phyloP scores from a whole-genome alignment of 345 rosid species.

The Populus davidiana region DNA sequence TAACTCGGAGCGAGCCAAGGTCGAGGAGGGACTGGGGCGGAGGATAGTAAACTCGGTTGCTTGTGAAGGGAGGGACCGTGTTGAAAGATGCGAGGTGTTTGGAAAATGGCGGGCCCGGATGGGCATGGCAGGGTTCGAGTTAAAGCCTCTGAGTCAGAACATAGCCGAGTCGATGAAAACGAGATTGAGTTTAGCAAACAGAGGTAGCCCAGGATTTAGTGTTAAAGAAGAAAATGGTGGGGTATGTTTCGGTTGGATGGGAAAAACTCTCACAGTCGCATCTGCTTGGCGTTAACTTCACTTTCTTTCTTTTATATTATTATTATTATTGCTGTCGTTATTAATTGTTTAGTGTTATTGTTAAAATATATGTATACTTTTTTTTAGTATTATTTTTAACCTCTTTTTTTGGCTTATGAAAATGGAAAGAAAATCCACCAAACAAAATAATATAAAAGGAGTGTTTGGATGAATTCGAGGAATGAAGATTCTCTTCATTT shows the following conservation, averaged over 20 bases:
- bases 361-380: not conserved
- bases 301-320: conserved; percentile 7
- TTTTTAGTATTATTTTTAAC: not conserved
- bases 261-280: conserved; percentile 84
- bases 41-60: conserved; percentile 72
- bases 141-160: conserved; percentile 45
- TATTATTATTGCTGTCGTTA: conserved; percentile 20
- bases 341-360: conserved; percentile 25
- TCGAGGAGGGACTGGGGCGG: conserved; percentile 67
- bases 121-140: conserved; percentile 90
- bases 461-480: conserved; percentile 41
- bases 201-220: conserved; percentile 65
- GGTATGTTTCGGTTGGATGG: conserved; percentile 83
- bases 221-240: conserved; percentile 79
- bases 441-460: conserved; percentile 31
- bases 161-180: conserved; percentile 59
- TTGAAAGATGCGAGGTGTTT: conserved; percentile 89
- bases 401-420: not conserved
- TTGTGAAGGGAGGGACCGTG: conserved; percentile 79
- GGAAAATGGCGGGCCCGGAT: conserved; percentile 96
- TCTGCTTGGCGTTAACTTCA: conserved; percentile 90
- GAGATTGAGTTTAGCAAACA: conserved; percentile 42
- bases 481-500: conserved; percentile 16
- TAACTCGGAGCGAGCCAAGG: conserved; percentile 39
- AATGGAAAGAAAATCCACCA: conserved; percentile 17